A percentile compares a stretch with the other conserved stretches of the same genome.
These are phyloP conservation scores for Moniliella sp. DNA, from an alignment of 1,284 basidiomycete species.

Conservation along the genomic window DNA sequence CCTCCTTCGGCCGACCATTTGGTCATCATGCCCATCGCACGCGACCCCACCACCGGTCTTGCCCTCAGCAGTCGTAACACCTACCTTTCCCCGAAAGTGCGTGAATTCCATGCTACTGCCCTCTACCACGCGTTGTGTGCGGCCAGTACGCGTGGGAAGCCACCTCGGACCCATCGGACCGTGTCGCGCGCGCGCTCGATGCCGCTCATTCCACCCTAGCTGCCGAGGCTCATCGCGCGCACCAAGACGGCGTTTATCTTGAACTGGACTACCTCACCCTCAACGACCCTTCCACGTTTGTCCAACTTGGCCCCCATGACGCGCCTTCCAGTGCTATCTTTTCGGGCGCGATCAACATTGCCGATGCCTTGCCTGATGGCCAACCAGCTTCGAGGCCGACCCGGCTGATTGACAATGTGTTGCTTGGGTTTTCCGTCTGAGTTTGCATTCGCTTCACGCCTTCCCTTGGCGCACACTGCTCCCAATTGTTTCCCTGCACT, in stretches of 20 bases:
- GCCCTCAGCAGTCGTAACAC: slow-evolving; percentile 78
- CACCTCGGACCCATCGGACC: not conserved
- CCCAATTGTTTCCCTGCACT: too few relatives aligned
- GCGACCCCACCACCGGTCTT: slow-evolving; percentile 44
- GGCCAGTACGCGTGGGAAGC: slow-evolving; percentile 36
- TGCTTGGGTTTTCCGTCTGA: slow-evolving; percentile 42
- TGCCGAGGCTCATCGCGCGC: slow-evolving; percentile 15
- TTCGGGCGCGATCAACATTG: slow-evolving; percentile 54
- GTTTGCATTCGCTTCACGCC: too few relatives aligned
- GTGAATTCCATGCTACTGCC: slow-evolving; percentile 45
- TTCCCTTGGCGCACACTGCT: too few relatives aligned
- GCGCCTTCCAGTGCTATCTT: slow-evolving; percentile 29
- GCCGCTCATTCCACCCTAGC: slow-evolving; percentile 5
- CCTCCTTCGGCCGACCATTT: slow-evolving; percentile 48
- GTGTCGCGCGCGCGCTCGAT: slow-evolving; percentile 6
- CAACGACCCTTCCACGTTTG: slow-evolving; percentile 57
- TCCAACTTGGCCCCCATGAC: slow-evolving; percentile 36
- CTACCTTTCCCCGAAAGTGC: slow-evolving; percentile 52
- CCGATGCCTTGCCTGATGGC: slow-evolving; percentile 54
- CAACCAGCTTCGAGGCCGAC: slow-evolving; percentile 44
- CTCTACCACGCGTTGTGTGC: slow-evolving; percentile 49
- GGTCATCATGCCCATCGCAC: slow-evolving; percentile 54
- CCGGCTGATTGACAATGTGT: slow-evolving; percentile 74
- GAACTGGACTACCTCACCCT: slow-evolving; percentile 66
- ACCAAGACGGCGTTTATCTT: slow-evolving; percentile 40